Evolutionary conservation across 2,329 filamentous ascomycete genomes (phyloP), one percentile per base, ranked within the genome.

Genomic region (Westerdykella sp.): DNA sequence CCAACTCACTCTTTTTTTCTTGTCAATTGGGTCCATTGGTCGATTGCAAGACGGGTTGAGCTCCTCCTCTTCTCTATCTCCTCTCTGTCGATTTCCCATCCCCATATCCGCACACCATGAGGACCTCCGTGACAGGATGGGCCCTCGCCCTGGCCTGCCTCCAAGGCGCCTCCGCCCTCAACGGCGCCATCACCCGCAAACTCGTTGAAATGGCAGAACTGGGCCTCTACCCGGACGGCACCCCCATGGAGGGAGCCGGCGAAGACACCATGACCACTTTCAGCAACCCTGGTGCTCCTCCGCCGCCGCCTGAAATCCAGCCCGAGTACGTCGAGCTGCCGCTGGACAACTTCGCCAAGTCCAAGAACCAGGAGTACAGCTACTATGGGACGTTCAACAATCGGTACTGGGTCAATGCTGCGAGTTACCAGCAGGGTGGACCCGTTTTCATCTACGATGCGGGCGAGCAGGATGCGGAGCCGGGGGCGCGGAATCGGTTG

Each of bases 391-490:
- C 60, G 0, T 69, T 65, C 42, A 51, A 52, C 39, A 69, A 69
- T 45, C 49, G 66, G 6, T 69, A 60, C 49, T 69, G 65, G 66
- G 66, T 68, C 4, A 46, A 49, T 2, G 51, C 60, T 25, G 43
- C 49, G 6, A 55, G 49, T 3, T 69, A 69, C 45, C 63, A 63
- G 45, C 48, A 56, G 2, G 66, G 66, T 11, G 62, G 55, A 6
- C 66, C 66, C 1, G 58, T 69, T 2, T 68, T 69, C 42, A 42
- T 69, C 21, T 69, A 66, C 40, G 66, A 69, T 46, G 55, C 56
- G 0, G 65, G 65, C 2, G 66, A 69, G 49, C 50, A 48, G 10
- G 46, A 67, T 49, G 66, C 63, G 10, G 49, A 48, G 14, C 14
- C 40, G 0, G 54, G 48, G 48, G 62, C 55, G 12, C 36, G 56